Base-by-base conservation (phyloP, 2,329 filamentous ascomycete species). In the Aspergillus novoparasiticus region DNA sequence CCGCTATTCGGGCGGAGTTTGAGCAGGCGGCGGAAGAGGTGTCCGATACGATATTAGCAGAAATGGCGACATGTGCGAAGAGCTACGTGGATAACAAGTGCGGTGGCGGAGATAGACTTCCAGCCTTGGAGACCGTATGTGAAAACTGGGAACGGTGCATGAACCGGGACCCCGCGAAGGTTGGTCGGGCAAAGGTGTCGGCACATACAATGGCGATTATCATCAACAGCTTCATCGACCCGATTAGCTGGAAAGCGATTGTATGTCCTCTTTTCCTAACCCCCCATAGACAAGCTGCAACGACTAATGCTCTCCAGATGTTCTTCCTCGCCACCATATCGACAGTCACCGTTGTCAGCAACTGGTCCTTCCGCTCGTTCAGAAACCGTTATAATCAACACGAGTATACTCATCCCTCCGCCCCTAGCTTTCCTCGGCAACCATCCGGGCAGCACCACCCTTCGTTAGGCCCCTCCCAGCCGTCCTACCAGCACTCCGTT, bases 201-300 rank as follows among this genome's bases (percentile, higher is more conserved):
- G 94, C 93, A 6, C 90, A 92, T 73, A 95, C 94, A 30, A 91
- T 97, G 74, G 94, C 94, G 0, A 88, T 93, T 73, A 96, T 99
- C 46, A 90, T 98, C 78, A 97, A 98, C 75, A 90, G 90, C 72
- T 97, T 98, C 76, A 89, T 96, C 5, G 93, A 96, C 71, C 89
- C 92, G 6, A 94, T 98, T 77, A 93, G 90, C 67, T 90, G 92
- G 78, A 97, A 97, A 78, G 86, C 88, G 12, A 89, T 91, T 83
- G 87, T 88, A 83, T 66, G 81, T 77, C 32, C 28, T 39, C 30
- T 14, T 3, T 36, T 36, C 14, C 34, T 48, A 0, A 16, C 39
- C n/a, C 48, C 9, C 16, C 21, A 3, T 21, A 41, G 16, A 11
- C 26, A 12, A 46, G 5, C 11, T 23, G 12, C n/a, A 21, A 23